Base-by-base conservation (phyloP, 2,329 filamentous ascomycete species). In the Fusarium sp. region DNA sequence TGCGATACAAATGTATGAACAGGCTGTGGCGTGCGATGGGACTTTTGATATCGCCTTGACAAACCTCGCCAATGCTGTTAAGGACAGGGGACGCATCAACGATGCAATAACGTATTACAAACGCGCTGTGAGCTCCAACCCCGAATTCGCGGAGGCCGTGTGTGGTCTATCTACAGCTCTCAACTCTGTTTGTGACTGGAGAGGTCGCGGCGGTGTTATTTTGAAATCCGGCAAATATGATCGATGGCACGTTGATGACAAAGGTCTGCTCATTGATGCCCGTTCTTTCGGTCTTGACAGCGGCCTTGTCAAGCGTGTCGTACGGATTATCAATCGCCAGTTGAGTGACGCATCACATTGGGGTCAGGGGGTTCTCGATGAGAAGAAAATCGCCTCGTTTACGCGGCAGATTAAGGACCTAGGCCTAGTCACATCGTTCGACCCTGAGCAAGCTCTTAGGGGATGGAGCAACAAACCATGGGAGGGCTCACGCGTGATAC, bases 131-230 rank as follows among this genome's bases (percentile, higher is more conserved):
- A 88, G 89, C 39, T 91, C 95, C n/a, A 99, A 96, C 76, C 96
- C 96, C 0, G 93, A 97, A 39, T 99, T 99, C 83, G 94, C 96
- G 3, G 96, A 99, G 83, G 96, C 96, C 12, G 96, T 99, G 1
- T 99, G 96, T 81, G 96, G 96, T 13, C 88, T 99, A 59, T 95
- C 95, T 4, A 98, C 97, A 66, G 96, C 96, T 4, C 86, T 99
- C 58, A 98, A 98, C 80, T 98, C 96, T 12, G 95, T 99, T 11
- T 99, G 96, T 80, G 93, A 96, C 78, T 99, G 96, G 96, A 89
- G 90, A 78, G 94, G 94, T 36, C 91, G 96, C 72, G 96, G 96
- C 69, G 96, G 96, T 3, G 92, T 97, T 51, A 87, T 94, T 32
- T 88, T 94, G n/a, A 88, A 91, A 60, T 87, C 86, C 58, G 94